Percentiles rank a stretch among this genome's conserved stretches.
Conservation (phyloP, 768 basidiomycete genomes). For the Russula olivacea region DNA sequence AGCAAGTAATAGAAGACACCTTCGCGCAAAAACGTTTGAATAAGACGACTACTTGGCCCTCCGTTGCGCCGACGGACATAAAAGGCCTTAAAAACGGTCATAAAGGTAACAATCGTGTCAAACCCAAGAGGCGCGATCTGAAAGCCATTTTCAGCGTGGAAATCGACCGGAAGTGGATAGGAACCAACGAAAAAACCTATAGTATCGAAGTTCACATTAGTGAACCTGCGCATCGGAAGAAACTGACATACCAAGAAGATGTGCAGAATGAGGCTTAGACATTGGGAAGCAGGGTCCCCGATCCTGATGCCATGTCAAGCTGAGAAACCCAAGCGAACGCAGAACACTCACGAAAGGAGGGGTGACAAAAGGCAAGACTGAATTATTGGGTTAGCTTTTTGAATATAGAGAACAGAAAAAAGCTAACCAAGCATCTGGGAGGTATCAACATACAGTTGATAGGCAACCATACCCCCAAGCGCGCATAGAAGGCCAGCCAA, state of each 20-base stretch:
- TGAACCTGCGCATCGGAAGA: neutral
- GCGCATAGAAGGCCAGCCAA: conserved; percentile 59
- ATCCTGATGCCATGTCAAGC: conserved; percentile 31
- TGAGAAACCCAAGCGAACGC: neutral
- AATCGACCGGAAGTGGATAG: neutral
- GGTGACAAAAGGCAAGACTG: conserved; percentile 51
- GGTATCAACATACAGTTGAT: conserved; percentile 75
- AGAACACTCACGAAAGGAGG: conserved; percentile 49
- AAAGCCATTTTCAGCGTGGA: conserved; percentile 13
- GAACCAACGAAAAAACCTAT: conserved; percentile 37
- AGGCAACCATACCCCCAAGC: conserved; percentile 67
- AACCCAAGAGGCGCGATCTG: conserved; percentile 78
- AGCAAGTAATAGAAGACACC: conserved; percentile 82
- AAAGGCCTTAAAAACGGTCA: conserved; percentile 78
- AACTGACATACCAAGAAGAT: conserved; percentile 56
- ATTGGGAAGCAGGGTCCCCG: conserved; percentile 72
- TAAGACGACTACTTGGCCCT: conserved; percentile 69
- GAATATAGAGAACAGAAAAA: neutral
- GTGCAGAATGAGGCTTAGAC: conserved; percentile 79
- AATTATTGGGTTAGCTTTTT: neutral
- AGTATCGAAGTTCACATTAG: conserved; percentile 23
- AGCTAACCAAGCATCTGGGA: conserved; percentile 69
- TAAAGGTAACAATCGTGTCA: conserved; percentile 72
- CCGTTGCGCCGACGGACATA: conserved; percentile 69
- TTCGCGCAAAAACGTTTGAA: conserved; percentile 81